Conservation (phyloP, 2,329 filamentous ascomycete genomes). For the Epichloe gansuensis region DNA sequence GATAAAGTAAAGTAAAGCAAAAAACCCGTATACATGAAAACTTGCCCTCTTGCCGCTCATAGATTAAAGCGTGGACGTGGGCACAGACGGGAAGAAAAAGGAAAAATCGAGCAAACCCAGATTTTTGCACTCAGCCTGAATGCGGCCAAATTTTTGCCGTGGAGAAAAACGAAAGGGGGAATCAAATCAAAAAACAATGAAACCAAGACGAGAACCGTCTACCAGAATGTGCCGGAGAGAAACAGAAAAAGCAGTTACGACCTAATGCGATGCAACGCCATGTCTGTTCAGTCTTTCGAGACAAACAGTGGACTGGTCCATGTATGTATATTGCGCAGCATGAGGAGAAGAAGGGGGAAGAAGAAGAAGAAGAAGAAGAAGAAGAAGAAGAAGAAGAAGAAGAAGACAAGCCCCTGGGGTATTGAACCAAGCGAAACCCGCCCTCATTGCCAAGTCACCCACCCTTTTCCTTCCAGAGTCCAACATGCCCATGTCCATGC, state of each 20-base stretch:
- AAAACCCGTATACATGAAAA: background rate
- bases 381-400: background rate
- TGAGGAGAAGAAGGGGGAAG: background rate
- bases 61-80: background rate
- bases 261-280: slow-evolving; percentile 3
- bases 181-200: slow-evolving; percentile 1
- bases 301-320: slow-evolving; percentile 1
- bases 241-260: slow-evolving; percentile 1
- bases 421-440: background rate
- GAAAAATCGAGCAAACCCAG: background rate
- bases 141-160: background rate
- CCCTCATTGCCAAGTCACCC: too few species aligned
- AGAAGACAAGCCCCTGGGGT: background rate
- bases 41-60: background rate
- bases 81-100: background rate
- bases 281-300: background rate
- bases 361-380: too few species aligned
- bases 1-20: background rate
- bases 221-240: background rate
- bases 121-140: background rate
- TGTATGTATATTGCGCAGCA: background rate
- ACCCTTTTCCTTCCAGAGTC: background rate
- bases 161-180: slow-evolving; percentile 4
- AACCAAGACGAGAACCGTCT: background rate
- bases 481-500: slow-evolving; percentile 4